Evolutionary conservation across 208 protist species (phyloP), one percentile per base, ranked within the genome.

Genomic region (Crithidia mellificae): DNA sequence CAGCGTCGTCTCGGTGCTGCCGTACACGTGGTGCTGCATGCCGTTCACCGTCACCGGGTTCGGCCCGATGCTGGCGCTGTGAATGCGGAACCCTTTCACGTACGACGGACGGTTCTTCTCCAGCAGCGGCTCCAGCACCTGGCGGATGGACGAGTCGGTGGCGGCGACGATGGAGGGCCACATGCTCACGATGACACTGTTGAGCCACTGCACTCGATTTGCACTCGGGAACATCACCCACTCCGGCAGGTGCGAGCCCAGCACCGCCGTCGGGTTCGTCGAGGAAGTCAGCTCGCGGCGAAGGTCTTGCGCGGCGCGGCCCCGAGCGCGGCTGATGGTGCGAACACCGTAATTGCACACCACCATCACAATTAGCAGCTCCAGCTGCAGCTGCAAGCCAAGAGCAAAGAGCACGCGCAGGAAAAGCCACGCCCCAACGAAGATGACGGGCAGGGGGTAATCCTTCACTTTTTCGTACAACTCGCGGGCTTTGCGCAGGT

Each of bases 211-310:
- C 32, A 86, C 87, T 38, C 81, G 78, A 70, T 83, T 85, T 12
- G 71, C 70, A 55, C 75, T 89, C n/a, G 87, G 87, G 44, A 84
- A 83, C 27, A 72, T 79, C 6, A 92, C 72, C 87, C 87, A 92
- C 73, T 88, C 81, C 15, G 87, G 87, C 43, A 92, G 57, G 49
- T 90, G 71, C 14, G 71, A 69, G 17, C 83, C 83, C 14, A 92
- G 61, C 25, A 92, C 62, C 17, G 14, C 34, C 14, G 78, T 82
- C 7, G 81, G 66, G 53, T 84, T 81, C 36, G 69, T 62, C 32
- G 75, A 74, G n/a, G 73, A 47, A 12, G 78, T 66, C 36, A 92
- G 53, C 27, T 83, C 55, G 15, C 44, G 54, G 29, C 83, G 81
- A 15, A 81, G 70, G 17, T 89, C 74, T 56, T 84, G 51, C 47